Percentiles rank a stretch among this genome's conserved stretches.
phyloP scores from a whole-genome alignment of 805 yeast genomes.

The Candida morakotiae region DNA sequence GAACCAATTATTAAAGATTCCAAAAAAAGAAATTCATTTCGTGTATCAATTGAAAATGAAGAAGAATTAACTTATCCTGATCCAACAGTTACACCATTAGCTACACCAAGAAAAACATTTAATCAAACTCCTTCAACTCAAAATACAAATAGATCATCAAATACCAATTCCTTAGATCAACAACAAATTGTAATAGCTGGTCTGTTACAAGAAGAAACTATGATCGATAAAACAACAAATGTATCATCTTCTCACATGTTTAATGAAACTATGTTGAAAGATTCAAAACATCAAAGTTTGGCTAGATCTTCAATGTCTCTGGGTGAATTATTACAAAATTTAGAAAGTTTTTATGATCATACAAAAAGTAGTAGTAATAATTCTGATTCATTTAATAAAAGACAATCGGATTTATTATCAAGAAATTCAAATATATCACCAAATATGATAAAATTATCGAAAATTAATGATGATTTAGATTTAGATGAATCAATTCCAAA shows the following conservation, averaged over 20 bases:
- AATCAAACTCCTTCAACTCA: constrained; percentile 1
- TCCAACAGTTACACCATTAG: constrained; percentile 11
- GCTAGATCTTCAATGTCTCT: constrained; percentile 21
- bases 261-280: constrained; percentile 7
- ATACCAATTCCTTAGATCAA: background rate
- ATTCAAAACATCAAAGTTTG: constrained; percentile 7
- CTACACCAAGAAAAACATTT: constrained; percentile 5
- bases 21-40: constrained; percentile 14
- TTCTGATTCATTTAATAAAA: background rate
- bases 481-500: background rate
- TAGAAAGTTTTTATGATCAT: constrained; percentile 8
- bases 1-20: constrained; percentile 9
- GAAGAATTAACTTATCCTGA: constrained; percentile 19
- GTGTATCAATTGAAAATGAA: constrained; percentile 12
- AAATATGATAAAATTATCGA: background rate
- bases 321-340: constrained; percentile 27
- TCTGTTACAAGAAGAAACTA: constrained; percentile 7
- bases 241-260: constrained; percentile 3
- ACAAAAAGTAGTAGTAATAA: background rate
- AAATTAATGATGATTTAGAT: background rate
- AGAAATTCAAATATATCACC: background rate
- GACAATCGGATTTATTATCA: background rate
- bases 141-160: background rate
- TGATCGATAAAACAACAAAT: background rate
- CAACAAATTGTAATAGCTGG: constrained; percentile 4